A percentile compares a stretch with the other conserved stretches of the same genome.
Conservation (phyloP, 345 rosid species). For the Citrus reticulata region DNA sequence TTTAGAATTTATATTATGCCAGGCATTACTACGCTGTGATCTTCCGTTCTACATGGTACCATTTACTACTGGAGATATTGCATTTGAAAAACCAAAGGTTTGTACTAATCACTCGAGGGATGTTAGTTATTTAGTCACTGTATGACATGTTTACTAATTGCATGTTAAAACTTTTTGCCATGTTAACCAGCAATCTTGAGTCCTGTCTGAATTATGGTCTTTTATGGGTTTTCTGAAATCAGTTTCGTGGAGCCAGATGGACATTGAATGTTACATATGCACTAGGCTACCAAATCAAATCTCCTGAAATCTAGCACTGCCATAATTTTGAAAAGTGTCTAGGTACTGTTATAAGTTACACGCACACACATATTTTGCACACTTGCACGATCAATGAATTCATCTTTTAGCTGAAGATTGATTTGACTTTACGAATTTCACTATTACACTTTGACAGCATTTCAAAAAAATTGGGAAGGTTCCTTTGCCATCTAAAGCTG, state of each 20-base stretch:
- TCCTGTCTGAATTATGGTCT: not conserved
- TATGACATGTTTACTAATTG: not conserved
- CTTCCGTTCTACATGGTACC: constrained; percentile 91
- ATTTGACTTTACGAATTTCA: not conserved
- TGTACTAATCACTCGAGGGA: constrained; percentile 16
- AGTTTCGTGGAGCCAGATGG: not conserved
- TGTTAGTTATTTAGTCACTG: not conserved
- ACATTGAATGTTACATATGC: not conserved
- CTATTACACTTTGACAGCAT: not conserved
- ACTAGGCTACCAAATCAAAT: not conserved
- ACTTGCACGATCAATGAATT: not conserved
- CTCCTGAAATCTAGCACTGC: not conserved
- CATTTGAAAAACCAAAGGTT: constrained; percentile 82
- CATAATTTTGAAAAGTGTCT: not conserved
- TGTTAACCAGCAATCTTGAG: not conserved
- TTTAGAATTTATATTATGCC: constrained; percentile 12
- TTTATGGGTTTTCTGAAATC: not conserved
- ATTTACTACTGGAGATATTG: constrained; percentile 58
- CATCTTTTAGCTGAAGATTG: not conserved
- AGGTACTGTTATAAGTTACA: not conserved
- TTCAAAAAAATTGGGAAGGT: not conserved
- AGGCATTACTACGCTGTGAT: constrained; percentile 85
- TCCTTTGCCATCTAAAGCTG: not conserved
- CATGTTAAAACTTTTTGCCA: not conserved
- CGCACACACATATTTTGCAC: not conserved